Conservation (phyloP, 129 eudicot species). For the Smallanthus sonchifolius region DNA sequence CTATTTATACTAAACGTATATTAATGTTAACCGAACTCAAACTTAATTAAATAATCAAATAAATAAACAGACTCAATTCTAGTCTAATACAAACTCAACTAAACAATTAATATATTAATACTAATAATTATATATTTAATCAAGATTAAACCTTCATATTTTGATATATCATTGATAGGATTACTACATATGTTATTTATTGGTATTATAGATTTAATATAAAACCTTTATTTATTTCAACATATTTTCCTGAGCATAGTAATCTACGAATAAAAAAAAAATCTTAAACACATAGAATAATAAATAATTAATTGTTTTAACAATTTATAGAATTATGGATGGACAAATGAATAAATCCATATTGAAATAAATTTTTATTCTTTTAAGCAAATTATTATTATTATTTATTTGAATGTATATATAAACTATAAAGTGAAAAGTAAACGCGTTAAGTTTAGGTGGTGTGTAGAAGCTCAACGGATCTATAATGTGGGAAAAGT, state of each 20-base stretch:
- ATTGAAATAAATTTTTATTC: not conserved
- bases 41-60: too few relatives aligned
- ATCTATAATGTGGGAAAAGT: slow-evolving; percentile 6
- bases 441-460: not conserved
- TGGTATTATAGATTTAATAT: not conserved
- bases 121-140: too few relatives aligned
- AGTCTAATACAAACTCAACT: too few relatives aligned
- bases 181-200: too few relatives aligned
- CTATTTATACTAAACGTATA: too few relatives aligned
- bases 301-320: not conserved
- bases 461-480: slow-evolving; percentile 7
- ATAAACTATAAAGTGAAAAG: not conserved
- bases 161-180: too few relatives aligned
- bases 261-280: not conserved
- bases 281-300: not conserved
- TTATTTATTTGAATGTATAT: not conserved
- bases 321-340: not conserved
- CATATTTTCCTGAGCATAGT: not conserved
- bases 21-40: too few relatives aligned
- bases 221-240: not conserved
- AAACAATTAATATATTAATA: too few relatives aligned
- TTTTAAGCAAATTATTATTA: not conserved
- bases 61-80: too few relatives aligned
- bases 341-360: not conserved
- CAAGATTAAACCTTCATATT: too few relatives aligned